Percentiles rank a stretch among this genome's conserved stretches.
These are phyloP conservation scores for Piper betle DNA, from an alignment of 164 flowering plant species.

Conservation along the genomic window DNA sequence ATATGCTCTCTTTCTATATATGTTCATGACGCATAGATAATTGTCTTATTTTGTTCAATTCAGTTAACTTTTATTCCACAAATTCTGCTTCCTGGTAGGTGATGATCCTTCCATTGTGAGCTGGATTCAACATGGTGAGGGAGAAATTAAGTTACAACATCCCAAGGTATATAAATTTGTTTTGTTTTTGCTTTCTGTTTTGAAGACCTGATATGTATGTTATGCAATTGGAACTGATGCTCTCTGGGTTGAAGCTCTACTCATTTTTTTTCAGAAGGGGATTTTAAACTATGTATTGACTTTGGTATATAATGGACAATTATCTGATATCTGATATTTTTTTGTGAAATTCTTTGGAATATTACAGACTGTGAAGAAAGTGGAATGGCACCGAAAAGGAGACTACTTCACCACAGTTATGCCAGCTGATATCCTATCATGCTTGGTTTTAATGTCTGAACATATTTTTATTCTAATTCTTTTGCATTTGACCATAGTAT, in stretches of 20 bases:
- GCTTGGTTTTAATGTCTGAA: not conserved
- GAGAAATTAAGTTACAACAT: slow-evolving; percentile 66
- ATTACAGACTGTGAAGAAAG: slow-evolving; percentile 60
- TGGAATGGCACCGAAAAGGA: slow-evolving; percentile 98
- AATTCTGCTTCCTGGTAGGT: slow-evolving; percentile 14
- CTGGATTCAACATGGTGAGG: slow-evolving; percentile 65
- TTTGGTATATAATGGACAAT: not conserved
- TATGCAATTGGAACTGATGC: not conserved
- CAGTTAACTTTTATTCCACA: not conserved
- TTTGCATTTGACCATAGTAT: too few relatives aligned
- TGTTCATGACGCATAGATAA: not conserved
- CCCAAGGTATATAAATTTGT: slow-evolving; percentile 46
- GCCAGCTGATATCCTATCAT: slow-evolving; percentile 84
- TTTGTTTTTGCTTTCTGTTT: not conserved
- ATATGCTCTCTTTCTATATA: too few relatives aligned
- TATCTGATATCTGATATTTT: not conserved
- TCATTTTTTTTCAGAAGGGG: not conserved
- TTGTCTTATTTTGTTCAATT: not conserved
- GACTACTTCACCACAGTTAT: slow-evolving; percentile 83
- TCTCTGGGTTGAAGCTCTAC: not conserved
- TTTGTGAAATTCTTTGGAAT: not conserved
- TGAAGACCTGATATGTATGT: not conserved
- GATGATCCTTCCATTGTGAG: slow-evolving; percentile 23
- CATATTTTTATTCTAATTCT: too few relatives aligned
- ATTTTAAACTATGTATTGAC: too few relatives aligned